phyloP scores from a whole-genome alignment of 768 basidiomycete species.

The Mycena epipterygia region DNA sequence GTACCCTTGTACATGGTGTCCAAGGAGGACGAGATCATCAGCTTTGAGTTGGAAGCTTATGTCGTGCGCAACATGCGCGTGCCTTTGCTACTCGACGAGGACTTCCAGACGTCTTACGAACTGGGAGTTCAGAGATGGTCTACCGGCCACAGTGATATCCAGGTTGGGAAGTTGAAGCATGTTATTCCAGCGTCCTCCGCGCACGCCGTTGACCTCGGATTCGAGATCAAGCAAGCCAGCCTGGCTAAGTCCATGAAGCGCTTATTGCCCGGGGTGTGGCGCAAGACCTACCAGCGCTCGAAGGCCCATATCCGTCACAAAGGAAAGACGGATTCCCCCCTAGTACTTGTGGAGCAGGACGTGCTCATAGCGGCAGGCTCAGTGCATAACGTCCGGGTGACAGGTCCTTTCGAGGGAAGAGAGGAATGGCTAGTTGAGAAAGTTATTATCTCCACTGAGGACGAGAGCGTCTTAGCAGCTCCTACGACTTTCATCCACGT shows the following conservation, averaged over 20 bases:
- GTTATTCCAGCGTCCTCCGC: constrained; percentile 25
- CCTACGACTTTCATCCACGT: constrained; percentile 27
- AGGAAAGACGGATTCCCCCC: neutral
- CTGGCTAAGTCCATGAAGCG: neutral
- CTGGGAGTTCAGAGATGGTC: constrained; percentile 29
- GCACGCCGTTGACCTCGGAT: constrained; percentile 3
- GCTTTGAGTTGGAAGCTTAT: constrained; percentile 38
- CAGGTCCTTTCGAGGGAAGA: neutral
- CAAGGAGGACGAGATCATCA: constrained; percentile 12
- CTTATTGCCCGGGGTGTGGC: neutral
- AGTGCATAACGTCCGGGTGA: neutral
- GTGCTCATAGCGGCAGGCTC: too few species aligned
- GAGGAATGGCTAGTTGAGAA: constrained; percentile 33
- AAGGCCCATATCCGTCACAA: neutral
- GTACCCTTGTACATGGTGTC: neutral
- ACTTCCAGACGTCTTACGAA: constrained; percentile 40
- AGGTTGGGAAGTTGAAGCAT: neutral
- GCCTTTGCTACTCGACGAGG: constrained; percentile 25
- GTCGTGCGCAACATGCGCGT: constrained; percentile 42
- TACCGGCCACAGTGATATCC: constrained; percentile 13
- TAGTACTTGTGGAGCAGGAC: constrained; percentile 8
- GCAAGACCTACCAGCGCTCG: neutral
- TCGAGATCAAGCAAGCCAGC: constrained; percentile 19
- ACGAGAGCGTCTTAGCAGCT: too few species aligned
- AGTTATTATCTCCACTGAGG: too few species aligned